These are phyloP conservation scores for Alternaria alternata DNA, from an alignment of 2,329 filamentous ascomycete species.

Conservation along the genomic window DNA sequence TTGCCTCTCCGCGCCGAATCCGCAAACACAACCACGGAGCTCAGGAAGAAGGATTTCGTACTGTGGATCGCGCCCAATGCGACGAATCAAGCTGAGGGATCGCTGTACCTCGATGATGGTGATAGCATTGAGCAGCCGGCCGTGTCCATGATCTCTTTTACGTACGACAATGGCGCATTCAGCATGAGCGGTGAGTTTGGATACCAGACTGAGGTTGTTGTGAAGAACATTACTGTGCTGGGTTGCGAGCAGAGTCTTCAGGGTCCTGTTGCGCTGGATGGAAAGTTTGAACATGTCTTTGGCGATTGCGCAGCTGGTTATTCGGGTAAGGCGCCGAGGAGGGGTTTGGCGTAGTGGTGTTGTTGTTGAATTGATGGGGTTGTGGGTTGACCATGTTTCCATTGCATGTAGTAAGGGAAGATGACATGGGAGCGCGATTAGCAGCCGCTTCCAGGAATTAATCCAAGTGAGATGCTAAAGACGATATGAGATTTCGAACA, in stretches of 20 bases:
- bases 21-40: conserved; percentile 69
- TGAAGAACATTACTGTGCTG: conserved; percentile 40
- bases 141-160: conserved; percentile 67
- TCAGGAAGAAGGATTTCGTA: conserved; percentile 73
- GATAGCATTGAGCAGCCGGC: conserved; percentile 67
- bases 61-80: conserved; percentile 72
- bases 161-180: conserved; percentile 64
- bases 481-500: neutral
- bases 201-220: conserved; percentile 49
- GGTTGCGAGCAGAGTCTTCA: conserved; percentile 60
- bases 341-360: neutral
- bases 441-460: no score
- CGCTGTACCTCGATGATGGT: conserved; percentile 80
- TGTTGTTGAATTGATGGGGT: neutral
- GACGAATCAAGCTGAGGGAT: conserved; percentile 70
- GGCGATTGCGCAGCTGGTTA: neutral
- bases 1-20: conserved; percentile 65
- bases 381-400: no score
- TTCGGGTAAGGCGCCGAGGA: neutral
- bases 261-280: conserved; percentile 53
- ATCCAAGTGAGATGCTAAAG: neutral
- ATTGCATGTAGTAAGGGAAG: neutral
- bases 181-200: conserved; percentile 64
- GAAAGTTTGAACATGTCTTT: conserved; percentile 21
- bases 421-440: neutral